Conservation (phyloP, 257 asterid species). For the Cordia subcordata region DNA sequence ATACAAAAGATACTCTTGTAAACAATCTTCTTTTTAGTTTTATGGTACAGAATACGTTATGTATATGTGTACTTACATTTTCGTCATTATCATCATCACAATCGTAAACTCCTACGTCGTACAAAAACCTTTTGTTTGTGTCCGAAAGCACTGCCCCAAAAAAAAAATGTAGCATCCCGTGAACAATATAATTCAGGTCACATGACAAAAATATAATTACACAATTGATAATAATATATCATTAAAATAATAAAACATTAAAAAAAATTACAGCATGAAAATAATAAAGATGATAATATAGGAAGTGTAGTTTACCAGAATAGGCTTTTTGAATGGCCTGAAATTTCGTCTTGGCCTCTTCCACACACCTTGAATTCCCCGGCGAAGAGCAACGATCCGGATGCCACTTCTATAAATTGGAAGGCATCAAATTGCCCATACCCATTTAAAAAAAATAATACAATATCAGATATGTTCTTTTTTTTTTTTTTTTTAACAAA, state of each 20-base stretch:
- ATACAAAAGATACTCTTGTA: background rate
- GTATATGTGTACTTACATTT: conserved; percentile 37
- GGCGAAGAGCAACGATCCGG: conserved; percentile 75
- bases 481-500: background rate
- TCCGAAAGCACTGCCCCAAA: conserved; percentile 83
- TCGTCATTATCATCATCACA: conserved; percentile 67
- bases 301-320: conserved; percentile 47
- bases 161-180: conserved; percentile 17
- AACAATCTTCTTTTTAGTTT: too few species aligned
- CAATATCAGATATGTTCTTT: background rate
- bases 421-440: conserved; percentile 9
- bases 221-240: too few species aligned
- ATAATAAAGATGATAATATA: background rate
- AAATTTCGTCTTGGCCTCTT: conserved; percentile 79
- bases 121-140: conserved; percentile 64
- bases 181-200: too few species aligned
- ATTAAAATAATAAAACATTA: background rate
- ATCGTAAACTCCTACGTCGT: conserved; percentile 85
- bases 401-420: conserved; percentile 65
- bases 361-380: conserved; percentile 45
- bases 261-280: background rate
- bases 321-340: conserved; percentile 88
- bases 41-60: background rate
- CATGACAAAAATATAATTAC: conserved; percentile 1
- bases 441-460: background rate